phyloP scores from a whole-genome alignment of 129 eudicot species.

The Flaveria ramosissima region DNA sequence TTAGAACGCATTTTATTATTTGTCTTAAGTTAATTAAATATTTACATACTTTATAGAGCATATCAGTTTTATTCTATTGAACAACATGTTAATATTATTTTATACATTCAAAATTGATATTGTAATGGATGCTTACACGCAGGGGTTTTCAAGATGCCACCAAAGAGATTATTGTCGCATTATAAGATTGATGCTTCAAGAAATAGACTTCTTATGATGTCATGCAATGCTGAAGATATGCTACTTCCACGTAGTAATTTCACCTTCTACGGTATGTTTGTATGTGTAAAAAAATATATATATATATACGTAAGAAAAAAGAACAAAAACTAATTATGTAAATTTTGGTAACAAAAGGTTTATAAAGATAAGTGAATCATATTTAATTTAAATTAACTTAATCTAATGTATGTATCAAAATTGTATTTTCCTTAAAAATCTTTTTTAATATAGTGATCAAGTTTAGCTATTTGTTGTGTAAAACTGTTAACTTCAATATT shows the following conservation, averaged over 20 bases:
- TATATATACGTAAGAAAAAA: too few species aligned
- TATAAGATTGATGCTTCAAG: conserved; percentile 77
- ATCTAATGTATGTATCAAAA: too few species aligned
- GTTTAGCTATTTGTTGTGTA: too few species aligned
- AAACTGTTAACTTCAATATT: too few species aligned
- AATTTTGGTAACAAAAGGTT: too few species aligned
- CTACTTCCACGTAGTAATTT: conserved; percentile 81
- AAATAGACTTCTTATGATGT: conserved; percentile 74
- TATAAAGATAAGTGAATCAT: neutral
- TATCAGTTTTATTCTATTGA: neutral
- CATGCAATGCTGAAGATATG: conserved; percentile 99
- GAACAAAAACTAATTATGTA: neutral
- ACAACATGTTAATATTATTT: neutral
- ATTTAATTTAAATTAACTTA: neutral
- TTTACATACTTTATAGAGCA: neutral
- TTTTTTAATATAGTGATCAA: neutral
- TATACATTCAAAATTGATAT: neutral
- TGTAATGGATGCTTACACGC: conserved; percentile 31
- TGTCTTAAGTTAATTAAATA: neutral
- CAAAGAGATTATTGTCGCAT: conserved; percentile 85
- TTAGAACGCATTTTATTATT: too few species aligned
- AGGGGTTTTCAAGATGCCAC: conserved; percentile 94
- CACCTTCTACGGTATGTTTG: conserved; percentile 72
- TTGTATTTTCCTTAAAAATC: neutral
- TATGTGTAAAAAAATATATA: neutral